A percentile compares a stretch with the other conserved stretches of the same genome.
Evolutionary conservation across 2,329 filamentous ascomycete species (phyloP).

Genomic region (Paecilomyces dactylethromorphus): DNA sequence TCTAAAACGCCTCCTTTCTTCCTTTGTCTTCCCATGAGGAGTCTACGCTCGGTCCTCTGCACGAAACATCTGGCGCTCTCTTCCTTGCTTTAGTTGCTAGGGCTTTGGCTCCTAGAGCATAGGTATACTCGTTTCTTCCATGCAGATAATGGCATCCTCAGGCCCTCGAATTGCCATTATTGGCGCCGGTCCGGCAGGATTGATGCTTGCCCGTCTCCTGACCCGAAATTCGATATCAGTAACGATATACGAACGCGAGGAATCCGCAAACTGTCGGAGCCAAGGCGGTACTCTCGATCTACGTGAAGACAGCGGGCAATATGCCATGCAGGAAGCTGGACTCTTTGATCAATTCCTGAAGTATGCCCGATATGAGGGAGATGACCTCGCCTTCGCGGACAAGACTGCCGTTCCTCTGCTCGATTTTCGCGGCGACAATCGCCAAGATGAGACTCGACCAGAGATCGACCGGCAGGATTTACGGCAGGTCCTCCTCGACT

Average conservation of each 20-base stretch:
- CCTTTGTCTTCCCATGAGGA: neutral
- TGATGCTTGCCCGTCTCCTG: conserved; percentile 8
- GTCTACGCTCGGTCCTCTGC: neutral
- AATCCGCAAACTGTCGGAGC: conserved; percentile 12
- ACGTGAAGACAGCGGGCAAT: conserved; percentile 17
- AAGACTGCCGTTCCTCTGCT: conserved; percentile 9
- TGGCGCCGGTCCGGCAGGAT: conserved; percentile 12
- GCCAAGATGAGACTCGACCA: conserved; percentile 8
- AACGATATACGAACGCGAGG: conserved; percentile 24
- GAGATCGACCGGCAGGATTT: conserved; percentile 20
- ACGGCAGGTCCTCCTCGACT: conserved; percentile 16
- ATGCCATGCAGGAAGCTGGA: conserved; percentile 15
- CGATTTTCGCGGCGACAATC: conserved; percentile 5
- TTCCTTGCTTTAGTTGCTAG: neutral
- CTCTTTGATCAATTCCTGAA: conserved; percentile 18
- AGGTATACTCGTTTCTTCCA: neutral
- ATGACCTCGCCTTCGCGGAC: conserved; percentile 13
- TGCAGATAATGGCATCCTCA: neutral
- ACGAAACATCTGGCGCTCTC: neutral
- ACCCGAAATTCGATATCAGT: conserved; percentile 8
- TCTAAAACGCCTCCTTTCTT: neutral
- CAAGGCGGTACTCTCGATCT: conserved; percentile 23
- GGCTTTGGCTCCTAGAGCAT: neutral
- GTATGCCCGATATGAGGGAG: conserved; percentile 13
- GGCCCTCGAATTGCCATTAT: conserved; percentile 11